A percentile compares a stretch with the other conserved stretches of the same genome.
These are phyloP conservation scores for Eimeria maxima DNA, from an alignment of 169 alveolate species.

Conservation along the genomic window DNA sequence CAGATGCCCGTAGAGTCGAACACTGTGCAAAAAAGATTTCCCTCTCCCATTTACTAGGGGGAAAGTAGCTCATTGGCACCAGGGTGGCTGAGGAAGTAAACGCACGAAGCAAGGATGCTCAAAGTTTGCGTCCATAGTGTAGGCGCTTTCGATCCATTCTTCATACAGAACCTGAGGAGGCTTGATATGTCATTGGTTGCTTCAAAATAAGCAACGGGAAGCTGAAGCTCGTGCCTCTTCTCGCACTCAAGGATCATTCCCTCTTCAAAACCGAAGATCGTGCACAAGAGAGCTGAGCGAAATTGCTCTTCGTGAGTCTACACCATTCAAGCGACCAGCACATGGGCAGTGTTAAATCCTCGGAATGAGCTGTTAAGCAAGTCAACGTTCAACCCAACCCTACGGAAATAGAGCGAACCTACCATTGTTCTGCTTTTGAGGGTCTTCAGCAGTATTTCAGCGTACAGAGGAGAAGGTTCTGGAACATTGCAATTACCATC, in stretches of 20 bases:
- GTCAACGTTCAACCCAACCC: not conserved
- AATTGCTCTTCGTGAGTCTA: slow-evolving; percentile 79
- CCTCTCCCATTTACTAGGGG: not conserved
- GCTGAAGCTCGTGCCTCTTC: slow-evolving; percentile 72
- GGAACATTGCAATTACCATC: not conserved
- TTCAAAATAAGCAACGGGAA: slow-evolving; percentile 63
- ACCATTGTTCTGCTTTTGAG: slow-evolving; percentile 73
- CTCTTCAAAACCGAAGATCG: slow-evolving; percentile 74
- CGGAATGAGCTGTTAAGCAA: not conserved
- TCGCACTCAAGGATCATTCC: slow-evolving; percentile 78
- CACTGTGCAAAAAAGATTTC: not conserved
- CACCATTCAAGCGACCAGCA: not conserved
- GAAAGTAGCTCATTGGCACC: not conserved
- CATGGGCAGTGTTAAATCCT: not conserved
- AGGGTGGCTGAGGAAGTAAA: not conserved
- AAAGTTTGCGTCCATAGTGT: slow-evolving; percentile 76
- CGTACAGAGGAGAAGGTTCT: slow-evolving; percentile 26
- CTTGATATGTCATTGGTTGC: slow-evolving; percentile 56
- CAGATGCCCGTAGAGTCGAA: not conserved
- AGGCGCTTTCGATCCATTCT: slow-evolving; percentile 76
- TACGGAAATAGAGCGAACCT: not conserved
- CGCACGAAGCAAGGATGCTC: slow-evolving; percentile 80
- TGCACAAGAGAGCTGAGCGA: slow-evolving; percentile 69
- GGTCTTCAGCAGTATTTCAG: slow-evolving; percentile 35
- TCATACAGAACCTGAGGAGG: slow-evolving; percentile 64